These are phyloP conservation scores for Tetrahymena elliotti DNA, from an alignment of 73 alveolate genomes.

Conservation along the genomic window DNA sequence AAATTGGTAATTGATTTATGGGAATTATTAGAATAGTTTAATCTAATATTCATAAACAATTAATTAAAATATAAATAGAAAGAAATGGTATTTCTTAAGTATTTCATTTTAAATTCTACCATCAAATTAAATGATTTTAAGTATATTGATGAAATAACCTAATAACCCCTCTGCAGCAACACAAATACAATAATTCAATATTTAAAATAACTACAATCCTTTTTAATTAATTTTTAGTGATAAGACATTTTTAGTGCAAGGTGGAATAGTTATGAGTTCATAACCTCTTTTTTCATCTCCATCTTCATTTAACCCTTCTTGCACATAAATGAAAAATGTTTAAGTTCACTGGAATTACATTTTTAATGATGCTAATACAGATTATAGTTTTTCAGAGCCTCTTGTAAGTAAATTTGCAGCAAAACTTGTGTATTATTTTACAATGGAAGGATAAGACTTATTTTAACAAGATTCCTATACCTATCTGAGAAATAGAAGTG, in stretches of 20 bases:
- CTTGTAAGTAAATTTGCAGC: background rate
- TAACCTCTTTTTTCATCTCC: background rate
- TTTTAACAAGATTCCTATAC: background rate
- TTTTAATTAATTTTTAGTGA: background rate
- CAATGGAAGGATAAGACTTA: background rate
- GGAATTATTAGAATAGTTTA: background rate
- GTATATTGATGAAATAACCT: background rate
- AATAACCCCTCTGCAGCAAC: background rate
- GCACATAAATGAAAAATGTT: background rate
- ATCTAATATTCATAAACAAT: background rate
- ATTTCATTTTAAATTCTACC: background rate
- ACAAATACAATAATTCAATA: no score
- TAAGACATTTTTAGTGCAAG: background rate
- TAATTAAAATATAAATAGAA: background rate
- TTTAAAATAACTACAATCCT: no score
- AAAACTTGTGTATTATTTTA: background rate
- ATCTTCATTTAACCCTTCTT: background rate
- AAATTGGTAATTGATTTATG: background rate
- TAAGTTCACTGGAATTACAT: background rate
- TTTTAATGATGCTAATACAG: background rate
- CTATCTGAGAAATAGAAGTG: background rate
- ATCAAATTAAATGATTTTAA: background rate
- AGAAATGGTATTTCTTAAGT: background rate
- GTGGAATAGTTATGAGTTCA: background rate
- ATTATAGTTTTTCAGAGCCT: background rate